Conservation (phyloP, 139 green algal genomes). For the Tetraselmis chui region DNA sequence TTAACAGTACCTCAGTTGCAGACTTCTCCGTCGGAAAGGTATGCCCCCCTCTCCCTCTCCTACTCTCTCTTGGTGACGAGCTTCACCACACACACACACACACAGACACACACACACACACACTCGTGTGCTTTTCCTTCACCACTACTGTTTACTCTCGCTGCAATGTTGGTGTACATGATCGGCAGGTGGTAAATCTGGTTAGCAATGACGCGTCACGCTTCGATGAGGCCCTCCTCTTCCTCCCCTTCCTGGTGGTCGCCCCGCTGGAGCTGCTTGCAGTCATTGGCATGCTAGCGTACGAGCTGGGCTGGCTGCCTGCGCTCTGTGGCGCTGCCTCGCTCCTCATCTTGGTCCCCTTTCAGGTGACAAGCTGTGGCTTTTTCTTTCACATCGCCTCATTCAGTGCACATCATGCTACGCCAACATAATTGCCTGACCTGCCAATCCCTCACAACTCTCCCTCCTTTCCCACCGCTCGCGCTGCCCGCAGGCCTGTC, state of each 20-base stretch:
- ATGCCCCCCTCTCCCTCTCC: not conserved
- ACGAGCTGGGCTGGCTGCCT: constrained; percentile 58
- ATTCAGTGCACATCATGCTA: no score
- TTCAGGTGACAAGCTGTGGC: no score
- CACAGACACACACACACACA: no score
- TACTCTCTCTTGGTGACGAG: no score
- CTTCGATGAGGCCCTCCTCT: constrained; percentile 64
- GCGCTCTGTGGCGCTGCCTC: constrained; percentile 53
- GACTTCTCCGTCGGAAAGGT: constrained; percentile 37
- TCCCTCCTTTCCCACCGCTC: no score
- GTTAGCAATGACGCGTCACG: constrained; percentile 58
- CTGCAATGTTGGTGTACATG: no score
- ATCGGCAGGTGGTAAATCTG: constrained; percentile 49
- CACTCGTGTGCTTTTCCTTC: no score
- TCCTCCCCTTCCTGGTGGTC: constrained; percentile 54
- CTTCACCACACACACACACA: no score
- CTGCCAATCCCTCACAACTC: no score
- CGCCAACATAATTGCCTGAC: no score
- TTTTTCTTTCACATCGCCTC: no score
- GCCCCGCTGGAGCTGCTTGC: constrained; percentile 55
- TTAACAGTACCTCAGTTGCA: constrained; percentile 57
- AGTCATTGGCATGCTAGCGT: constrained; percentile 59
- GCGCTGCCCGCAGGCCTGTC: not conserved
- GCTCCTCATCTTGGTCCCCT: constrained; percentile 54
- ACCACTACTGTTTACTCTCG: no score